These are phyloP conservation scores for Sporothrix variecibatus DNA, from an alignment of 2,329 filamentous ascomycete genomes.

Conservation along the genomic window DNA sequence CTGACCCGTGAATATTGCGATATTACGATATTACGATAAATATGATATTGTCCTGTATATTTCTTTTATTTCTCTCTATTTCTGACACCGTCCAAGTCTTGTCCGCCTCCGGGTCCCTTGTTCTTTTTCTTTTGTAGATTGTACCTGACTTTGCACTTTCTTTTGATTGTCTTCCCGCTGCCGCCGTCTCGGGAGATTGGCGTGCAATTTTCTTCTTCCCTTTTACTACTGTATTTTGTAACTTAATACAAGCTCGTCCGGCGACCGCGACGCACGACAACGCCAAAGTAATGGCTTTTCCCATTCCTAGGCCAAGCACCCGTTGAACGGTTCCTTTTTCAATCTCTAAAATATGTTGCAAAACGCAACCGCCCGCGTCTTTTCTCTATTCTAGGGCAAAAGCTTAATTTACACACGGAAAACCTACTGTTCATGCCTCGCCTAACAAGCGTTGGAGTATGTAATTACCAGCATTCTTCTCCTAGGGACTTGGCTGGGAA, in stretches of 20 bases:
- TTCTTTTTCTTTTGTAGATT: neutral
- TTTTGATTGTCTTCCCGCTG: slow-evolving; percentile 6
- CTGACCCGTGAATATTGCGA: slow-evolving; percentile 12
- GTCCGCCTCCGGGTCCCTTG: neutral
- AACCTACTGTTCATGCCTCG: no score
- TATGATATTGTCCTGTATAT: neutral
- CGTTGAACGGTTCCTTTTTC: neutral
- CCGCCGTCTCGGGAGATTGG: slow-evolving; percentile 16
- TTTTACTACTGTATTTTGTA: neutral
- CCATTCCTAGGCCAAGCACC: neutral
- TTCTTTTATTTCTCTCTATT: neutral
- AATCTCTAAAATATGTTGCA: neutral
- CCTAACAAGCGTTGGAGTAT: neutral
- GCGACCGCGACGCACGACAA: neutral
- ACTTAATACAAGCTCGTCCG: neutral
- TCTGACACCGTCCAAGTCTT: slow-evolving; percentile 21
- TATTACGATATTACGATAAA: neutral
- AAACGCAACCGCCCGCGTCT: neutral
- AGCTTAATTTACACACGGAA: slow-evolving; percentile 6
- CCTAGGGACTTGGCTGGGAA: neutral
- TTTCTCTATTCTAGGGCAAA: neutral
- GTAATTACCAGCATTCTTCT: neutral
- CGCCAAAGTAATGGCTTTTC: neutral
- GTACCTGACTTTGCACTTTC: neutral
- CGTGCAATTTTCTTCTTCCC: neutral